phyloP scores from a whole-genome alignment of 306 rosid genomes.

The Corylus avellana region DNA sequence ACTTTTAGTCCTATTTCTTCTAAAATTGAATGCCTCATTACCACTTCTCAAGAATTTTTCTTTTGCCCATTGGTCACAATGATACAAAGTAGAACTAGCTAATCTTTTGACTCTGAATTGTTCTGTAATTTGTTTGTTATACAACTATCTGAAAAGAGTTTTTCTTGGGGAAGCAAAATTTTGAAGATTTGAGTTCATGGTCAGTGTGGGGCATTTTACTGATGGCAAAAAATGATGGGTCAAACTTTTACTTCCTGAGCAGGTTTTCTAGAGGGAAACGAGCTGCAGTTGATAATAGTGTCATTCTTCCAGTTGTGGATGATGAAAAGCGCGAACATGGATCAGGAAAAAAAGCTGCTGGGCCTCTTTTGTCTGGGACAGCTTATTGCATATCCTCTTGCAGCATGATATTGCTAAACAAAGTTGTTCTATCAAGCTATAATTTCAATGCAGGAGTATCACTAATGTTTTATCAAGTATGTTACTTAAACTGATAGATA shows the following conservation, averaged over 20 bases:
- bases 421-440: constrained; percentile 69
- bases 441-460: constrained; percentile 86
- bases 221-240: constrained; percentile 16
- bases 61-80: neutral
- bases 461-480: constrained; percentile 90
- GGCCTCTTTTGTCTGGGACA: constrained; percentile 72
- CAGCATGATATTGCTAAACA: constrained; percentile 87
- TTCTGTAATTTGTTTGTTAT: neutral
- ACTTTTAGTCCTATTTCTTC: too few relatives aligned
- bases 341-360: constrained; percentile 55
- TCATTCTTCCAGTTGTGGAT: constrained; percentile 32
- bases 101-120: constrained; percentile 7
- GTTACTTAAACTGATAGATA: neutral
- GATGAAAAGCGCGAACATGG: constrained; percentile 62
- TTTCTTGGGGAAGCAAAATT: neutral
- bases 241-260: constrained; percentile 27
- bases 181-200: constrained; percentile 10
- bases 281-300: constrained; percentile 33
- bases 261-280: constrained; percentile 63
- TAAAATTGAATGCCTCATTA: too few relatives aligned
- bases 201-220: constrained; percentile 17
- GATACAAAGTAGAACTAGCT: neutral
- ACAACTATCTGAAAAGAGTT: neutral
- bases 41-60: neutral
- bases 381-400: constrained; percentile 94